Evolutionary conservation across 768 basidiomycete genomes (phyloP).

Genomic region (Symmetrospora coprosmae): DNA sequence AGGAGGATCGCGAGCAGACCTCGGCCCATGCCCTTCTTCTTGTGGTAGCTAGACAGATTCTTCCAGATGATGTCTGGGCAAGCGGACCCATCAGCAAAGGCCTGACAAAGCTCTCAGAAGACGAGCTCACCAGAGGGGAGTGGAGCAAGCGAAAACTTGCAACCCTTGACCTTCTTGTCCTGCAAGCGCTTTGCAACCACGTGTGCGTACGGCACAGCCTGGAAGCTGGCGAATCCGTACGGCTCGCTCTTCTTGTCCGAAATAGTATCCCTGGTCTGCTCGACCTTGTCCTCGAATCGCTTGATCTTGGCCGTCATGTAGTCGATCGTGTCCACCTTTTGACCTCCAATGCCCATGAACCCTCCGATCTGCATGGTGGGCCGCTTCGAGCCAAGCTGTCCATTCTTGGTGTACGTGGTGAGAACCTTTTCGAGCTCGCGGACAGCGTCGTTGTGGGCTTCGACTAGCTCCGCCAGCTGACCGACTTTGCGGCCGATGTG

Average conservation of each 20-base stretch:
- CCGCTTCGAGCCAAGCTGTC: slow-evolving; percentile 60
- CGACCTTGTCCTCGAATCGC: slow-evolving; percentile 43
- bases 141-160: slow-evolving; percentile 59
- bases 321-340: slow-evolving; percentile 80
- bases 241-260: slow-evolving; percentile 41
- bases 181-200: slow-evolving; percentile 59
- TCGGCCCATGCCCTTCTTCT: slow-evolving; percentile 53
- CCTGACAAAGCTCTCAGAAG: slow-evolving; percentile 45
- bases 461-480: slow-evolving; percentile 72
- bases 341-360: slow-evolving; percentile 65
- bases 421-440: slow-evolving; percentile 74
- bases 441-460: slow-evolving; percentile 61
- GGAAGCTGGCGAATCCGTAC: slow-evolving; percentile 76
- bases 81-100: no score
- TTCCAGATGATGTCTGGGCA: slow-evolving; percentile 67
- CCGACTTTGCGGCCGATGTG: slow-evolving; percentile 80
- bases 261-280: slow-evolving; percentile 56
- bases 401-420: slow-evolving; percentile 70
- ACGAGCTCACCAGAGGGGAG: slow-evolving; percentile 85
- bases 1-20: slow-evolving; percentile 66
- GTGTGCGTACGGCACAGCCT: slow-evolving; percentile 57
- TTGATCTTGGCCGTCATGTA: slow-evolving; percentile 48
- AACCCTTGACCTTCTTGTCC: slow-evolving; percentile 58
- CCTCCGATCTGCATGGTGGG: slow-evolving; percentile 70
- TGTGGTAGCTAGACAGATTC: slow-evolving; percentile 64